These are phyloP conservation scores for Aureobasidium subglaciale DNA, from an alignment of 2,329 filamentous ascomycete genomes.

Conservation along the genomic window DNA sequence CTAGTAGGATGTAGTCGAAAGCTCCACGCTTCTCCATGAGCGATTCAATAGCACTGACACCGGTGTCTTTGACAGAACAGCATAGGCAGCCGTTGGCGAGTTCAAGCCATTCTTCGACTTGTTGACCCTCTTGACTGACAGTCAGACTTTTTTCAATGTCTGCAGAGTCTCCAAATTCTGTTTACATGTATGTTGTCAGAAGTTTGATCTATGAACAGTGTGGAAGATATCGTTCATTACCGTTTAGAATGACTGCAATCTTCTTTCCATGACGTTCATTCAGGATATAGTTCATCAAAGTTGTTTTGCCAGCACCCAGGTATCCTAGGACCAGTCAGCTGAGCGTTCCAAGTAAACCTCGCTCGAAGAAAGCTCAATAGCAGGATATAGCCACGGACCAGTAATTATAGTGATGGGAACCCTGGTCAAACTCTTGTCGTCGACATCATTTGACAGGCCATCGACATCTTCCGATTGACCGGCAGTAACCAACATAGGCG, in stretches of 20 bases:
- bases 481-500: slow-evolving; percentile 58
- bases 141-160: slow-evolving; percentile 96
- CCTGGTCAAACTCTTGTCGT: slow-evolving; percentile 50
- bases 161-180: slow-evolving; percentile 47
- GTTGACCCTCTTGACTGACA: slow-evolving; percentile 67
- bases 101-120: slow-evolving; percentile 91
- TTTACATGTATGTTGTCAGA: slow-evolving; percentile 1
- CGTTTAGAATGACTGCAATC: slow-evolving; percentile 96
- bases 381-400: slow-evolving; percentile 41
- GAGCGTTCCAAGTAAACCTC: neutral
- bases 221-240: slow-evolving; percentile 31
- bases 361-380: neutral
- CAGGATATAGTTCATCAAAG: slow-evolving; percentile 89
- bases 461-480: slow-evolving; percentile 23
- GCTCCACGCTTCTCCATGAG: slow-evolving; percentile 88
- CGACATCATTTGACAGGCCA: slow-evolving; percentile 32
- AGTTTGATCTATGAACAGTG: neutral
- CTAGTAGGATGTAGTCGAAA: slow-evolving; percentile 95
- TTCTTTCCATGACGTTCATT: slow-evolving; percentile 95
- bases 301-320: slow-evolving; percentile 91
- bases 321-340: slow-evolving; percentile 58
- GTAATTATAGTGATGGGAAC: slow-evolving; percentile 83
- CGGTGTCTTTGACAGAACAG: slow-evolving; percentile 93
- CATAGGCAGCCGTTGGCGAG: slow-evolving; percentile 96
- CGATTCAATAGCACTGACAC: slow-evolving; percentile 90